These are phyloP conservation scores for Mycena floridula DNA, from an alignment of 768 basidiomycete species.

Conservation along the genomic window DNA sequence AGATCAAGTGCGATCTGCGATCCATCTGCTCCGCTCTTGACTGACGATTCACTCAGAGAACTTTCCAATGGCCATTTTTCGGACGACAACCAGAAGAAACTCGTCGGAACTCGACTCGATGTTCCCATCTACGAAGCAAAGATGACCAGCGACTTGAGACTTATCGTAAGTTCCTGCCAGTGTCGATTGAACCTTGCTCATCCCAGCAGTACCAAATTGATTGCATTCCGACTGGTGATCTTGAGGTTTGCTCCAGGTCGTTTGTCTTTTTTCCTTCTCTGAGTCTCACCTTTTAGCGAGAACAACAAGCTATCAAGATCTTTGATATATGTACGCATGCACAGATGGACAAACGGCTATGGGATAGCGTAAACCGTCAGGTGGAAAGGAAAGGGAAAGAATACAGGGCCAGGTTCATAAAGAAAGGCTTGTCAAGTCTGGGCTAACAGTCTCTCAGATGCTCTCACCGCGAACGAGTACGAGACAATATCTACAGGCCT, in stretches of 20 bases:
- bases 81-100: slow-evolving; percentile 56
- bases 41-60: slow-evolving; percentile 35
- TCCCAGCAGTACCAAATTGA: slow-evolving; percentile 15
- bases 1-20: slow-evolving; percentile 44
- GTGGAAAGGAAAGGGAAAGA: slow-evolving; percentile 39
- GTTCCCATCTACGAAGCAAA: slow-evolving; percentile 67
- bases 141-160: slow-evolving; percentile 45
- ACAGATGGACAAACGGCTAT: slow-evolving; percentile 36
- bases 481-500: slow-evolving; percentile 41
- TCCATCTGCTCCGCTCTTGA: not conserved
- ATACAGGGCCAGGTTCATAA: slow-evolving; percentile 42
- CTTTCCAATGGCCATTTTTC: slow-evolving; percentile 68
- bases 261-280: not conserved
- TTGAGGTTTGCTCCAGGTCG: slow-evolving; percentile 10
- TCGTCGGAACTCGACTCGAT: slow-evolving; percentile 36
- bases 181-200: slow-evolving; percentile 18
- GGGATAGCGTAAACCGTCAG: slow-evolving; percentile 39
- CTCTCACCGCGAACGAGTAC: slow-evolving; percentile 24
- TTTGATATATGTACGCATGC: slow-evolving; percentile 47
- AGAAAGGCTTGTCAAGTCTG: not conserved
- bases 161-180: slow-evolving; percentile 33
- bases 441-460: slow-evolving; percentile 28
- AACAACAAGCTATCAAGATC: slow-evolving; percentile 34
- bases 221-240: slow-evolving; percentile 11
- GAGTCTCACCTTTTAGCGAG: too few species aligned